Evolutionary conservation across 306 rosid genomes (phyloP).

Genomic region (Cucumis melo): DNA sequence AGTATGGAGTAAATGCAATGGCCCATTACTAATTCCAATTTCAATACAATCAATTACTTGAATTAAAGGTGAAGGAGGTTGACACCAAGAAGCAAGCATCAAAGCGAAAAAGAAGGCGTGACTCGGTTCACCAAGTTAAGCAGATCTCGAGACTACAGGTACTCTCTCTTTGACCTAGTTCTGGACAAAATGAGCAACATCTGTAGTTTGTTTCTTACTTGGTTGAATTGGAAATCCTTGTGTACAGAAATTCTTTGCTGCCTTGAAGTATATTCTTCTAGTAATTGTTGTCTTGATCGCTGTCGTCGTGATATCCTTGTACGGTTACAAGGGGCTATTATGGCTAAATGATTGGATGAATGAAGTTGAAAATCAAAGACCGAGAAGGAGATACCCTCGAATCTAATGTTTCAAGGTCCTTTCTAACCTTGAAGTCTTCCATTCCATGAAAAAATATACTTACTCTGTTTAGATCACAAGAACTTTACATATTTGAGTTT

Average conservation of each 20-base stretch:
- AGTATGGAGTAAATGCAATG: background rate
- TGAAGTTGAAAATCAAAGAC: conserved; percentile 57
- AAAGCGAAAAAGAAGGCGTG: conserved; percentile 53
- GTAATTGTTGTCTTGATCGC: conserved; percentile 22
- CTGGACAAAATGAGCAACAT: background rate
- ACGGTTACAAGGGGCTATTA: conserved; percentile 53
- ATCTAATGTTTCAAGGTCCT: conserved; percentile 11
- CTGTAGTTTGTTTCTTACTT: background rate
- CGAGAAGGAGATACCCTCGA: conserved; percentile 24
- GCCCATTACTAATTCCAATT: background rate
- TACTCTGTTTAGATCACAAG: background rate
- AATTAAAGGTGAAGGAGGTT: conserved; percentile 47
- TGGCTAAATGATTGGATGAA: conserved; percentile 87
- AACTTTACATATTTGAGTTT: background rate
- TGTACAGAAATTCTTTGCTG: conserved; percentile 44
- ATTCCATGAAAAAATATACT: background rate
- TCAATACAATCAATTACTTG: background rate
- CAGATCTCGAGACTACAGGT: conserved; percentile 62
- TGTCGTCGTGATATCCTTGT: conserved; percentile 28
- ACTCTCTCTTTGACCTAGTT: conserved; percentile 2
- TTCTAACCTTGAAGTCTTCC: background rate
- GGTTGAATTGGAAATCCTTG: background rate
- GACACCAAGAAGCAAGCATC: conserved; percentile 35
- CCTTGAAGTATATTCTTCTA: conserved; percentile 41
- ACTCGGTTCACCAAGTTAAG: conserved; percentile 27